phyloP scores from a whole-genome alignment of 2,329 filamentous ascomycete genomes.

The Didymella pomorum region DNA sequence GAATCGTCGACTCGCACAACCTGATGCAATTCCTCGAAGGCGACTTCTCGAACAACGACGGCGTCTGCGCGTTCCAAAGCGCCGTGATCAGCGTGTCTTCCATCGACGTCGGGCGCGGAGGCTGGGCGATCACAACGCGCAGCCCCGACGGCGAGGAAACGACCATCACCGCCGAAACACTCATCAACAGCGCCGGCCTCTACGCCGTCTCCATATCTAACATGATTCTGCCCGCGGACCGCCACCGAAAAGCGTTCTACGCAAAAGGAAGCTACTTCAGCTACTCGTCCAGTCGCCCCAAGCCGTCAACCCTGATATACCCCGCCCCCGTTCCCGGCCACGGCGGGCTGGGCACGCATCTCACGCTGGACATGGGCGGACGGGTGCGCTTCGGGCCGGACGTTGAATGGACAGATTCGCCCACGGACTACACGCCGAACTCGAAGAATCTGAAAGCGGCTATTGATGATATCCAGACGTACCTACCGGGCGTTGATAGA shows the following conservation, averaged over 20 bases:
- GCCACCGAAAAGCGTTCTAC: slow-evolving; percentile 72
- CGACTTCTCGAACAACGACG: slow-evolving; percentile 78
- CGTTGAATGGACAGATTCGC: slow-evolving; percentile 85
- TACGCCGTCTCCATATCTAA: slow-evolving; percentile 80
- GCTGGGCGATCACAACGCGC: slow-evolving; percentile 73
- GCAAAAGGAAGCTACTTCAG: slow-evolving; percentile 97
- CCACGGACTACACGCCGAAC: slow-evolving; percentile 74
- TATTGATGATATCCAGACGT: slow-evolving; percentile 76
- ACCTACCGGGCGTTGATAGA: slow-evolving; percentile 77
- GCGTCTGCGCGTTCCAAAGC: slow-evolving; percentile 74
- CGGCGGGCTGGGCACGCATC: slow-evolving; percentile 87
- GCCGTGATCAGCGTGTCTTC: slow-evolving; percentile 68
- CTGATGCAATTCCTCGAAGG: slow-evolving; percentile 84
- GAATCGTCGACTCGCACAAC: slow-evolving; percentile 87
- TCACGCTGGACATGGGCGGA: slow-evolving; percentile 87
- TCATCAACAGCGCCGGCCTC: slow-evolving; percentile 88
- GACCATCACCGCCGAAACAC: slow-evolving; percentile 73
- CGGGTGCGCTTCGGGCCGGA: slow-evolving; percentile 92
- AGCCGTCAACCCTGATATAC: slow-evolving; percentile 79
- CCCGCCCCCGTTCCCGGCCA: slow-evolving; percentile 83
- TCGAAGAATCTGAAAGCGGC: slow-evolving; percentile 70
- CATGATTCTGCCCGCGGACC: slow-evolving; percentile 70
- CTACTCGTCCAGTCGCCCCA: slow-evolving; percentile 72
- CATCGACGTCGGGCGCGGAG: slow-evolving; percentile 60
- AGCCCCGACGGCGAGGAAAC: slow-evolving; percentile 53